Base-by-base conservation (phyloP, 139 green algal genomes). In the Coccomyxa sp. region DNA sequence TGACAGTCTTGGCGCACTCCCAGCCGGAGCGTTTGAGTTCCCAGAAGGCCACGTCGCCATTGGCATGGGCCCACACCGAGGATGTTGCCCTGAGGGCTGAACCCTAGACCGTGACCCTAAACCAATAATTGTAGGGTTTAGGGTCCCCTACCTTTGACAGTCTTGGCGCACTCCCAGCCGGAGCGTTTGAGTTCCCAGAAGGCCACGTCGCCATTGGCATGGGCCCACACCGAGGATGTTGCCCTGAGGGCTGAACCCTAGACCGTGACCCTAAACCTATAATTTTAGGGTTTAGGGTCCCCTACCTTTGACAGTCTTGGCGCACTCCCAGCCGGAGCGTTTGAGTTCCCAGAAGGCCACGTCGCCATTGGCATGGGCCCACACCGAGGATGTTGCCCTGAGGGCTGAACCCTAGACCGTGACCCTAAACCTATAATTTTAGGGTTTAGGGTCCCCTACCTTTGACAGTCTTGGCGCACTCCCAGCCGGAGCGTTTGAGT, bases 301-400 rank as follows among this genome's bases (percentile, higher is more conserved):
- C 57, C 18, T 30, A 13, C 68, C 27, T 38, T 14, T 77, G 23
- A 87, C n/a, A 14, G 45, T 17, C 66, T 87, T 87, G 75, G 80
- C 80, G 32, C 13, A 57, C 76, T 84, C 80, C 84, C 84, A 87
- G 9, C 30, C 80, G 18, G 32, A 25, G 25, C 80, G 80, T 23
- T 80, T 76, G 74, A 84, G 79, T 76, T 87, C 80, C 84, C 84
- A 87, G 59, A 87, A 75, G 9, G 57, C 66, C 0, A 87, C 38
- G 30, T 82, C 80, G 21, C 84, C 84, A 45, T 68, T 85, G 15
- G 76, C 84, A 58, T 87, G n/a, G 84, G 10, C 80, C 84, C 32
- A 30, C 80, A 51, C 76, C n/a, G 80, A 87, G 75, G 27, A 87
- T 82, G 80, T 68, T 87, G 80, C 84, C 84, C 76, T 78, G 45